These are phyloP conservation scores for Phialophora expanda DNA, from an alignment of 2,329 filamentous ascomycete species.

Conservation along the genomic window DNA sequence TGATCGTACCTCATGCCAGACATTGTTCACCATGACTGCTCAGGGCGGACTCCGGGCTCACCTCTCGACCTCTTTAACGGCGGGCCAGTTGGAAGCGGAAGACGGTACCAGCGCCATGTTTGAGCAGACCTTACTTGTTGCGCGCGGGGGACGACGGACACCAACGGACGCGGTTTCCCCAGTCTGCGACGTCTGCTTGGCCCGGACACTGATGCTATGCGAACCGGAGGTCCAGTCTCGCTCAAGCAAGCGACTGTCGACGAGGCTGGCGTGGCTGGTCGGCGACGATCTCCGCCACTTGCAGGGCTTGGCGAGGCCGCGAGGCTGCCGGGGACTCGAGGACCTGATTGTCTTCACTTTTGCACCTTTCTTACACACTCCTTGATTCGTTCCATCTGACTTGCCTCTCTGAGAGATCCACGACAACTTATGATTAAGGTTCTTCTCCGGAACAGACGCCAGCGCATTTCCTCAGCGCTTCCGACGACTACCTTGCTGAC, in stretches of 20 bases:
- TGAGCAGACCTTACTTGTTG: background rate
- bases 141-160: background rate
- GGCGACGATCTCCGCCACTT: constrained; percentile 1
- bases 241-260: background rate
- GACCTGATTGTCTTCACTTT: background rate
- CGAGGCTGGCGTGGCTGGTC: background rate
- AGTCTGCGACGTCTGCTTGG: background rate
- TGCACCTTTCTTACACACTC: background rate
- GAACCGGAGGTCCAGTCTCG: background rate
- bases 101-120: background rate
- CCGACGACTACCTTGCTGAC: background rate
- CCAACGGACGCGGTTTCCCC: background rate
- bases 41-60: background rate
- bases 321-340: background rate
- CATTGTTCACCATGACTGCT: background rate
- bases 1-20: background rate
- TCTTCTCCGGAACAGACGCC: background rate
- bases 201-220: background rate
- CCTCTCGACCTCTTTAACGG: background rate
- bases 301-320: background rate
- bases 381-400: background rate
- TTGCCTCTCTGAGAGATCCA: background rate
- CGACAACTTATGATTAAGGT: background rate
- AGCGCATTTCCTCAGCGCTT: background rate
- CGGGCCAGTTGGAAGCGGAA: background rate